These are phyloP conservation scores for Jatropha curcas DNA, from an alignment of 345 rosid species.

Conservation along the genomic window DNA sequence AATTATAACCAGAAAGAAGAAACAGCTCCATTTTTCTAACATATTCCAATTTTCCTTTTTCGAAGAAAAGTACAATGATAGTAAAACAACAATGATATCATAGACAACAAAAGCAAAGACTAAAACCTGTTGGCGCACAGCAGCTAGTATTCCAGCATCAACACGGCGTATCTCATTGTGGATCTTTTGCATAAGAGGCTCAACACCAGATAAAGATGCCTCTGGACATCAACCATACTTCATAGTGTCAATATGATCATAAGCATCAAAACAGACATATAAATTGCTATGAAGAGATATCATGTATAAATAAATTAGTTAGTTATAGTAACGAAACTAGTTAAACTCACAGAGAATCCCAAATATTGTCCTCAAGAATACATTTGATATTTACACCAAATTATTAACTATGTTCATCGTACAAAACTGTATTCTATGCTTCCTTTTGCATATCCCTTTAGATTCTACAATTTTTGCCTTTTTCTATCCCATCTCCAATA, in stretches of 20 bases:
- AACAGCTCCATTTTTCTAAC: background rate
- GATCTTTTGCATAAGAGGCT: constrained; percentile 97
- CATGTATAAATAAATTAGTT: background rate
- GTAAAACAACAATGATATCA: background rate
- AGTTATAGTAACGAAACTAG: background rate
- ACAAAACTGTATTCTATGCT: background rate
- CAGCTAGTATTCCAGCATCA: constrained; percentile 84
- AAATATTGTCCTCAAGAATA: background rate
- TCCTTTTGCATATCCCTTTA: background rate
- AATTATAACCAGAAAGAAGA: background rate
- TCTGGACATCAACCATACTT: constrained; percentile 48
- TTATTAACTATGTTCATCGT: background rate
- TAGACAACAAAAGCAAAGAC: constrained; percentile 10
- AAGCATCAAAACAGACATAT: constrained; percentile 1
- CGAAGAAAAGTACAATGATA: background rate
- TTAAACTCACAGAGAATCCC: background rate
- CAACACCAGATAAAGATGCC: constrained; percentile 95
- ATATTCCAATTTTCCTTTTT: background rate
- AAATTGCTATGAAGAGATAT: background rate
- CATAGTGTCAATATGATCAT: constrained; percentile 8
- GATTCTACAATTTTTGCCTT: background rate
- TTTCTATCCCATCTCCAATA: background rate
- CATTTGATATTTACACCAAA: background rate
- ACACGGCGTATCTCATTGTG: constrained; percentile 92
- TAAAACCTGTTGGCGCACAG: constrained; percentile 95